Evolutionary conservation across 345 rosid species (phyloP), one percentile per base, ranked within the genome.

Genomic region (Anastatica hierochuntica): DNA sequence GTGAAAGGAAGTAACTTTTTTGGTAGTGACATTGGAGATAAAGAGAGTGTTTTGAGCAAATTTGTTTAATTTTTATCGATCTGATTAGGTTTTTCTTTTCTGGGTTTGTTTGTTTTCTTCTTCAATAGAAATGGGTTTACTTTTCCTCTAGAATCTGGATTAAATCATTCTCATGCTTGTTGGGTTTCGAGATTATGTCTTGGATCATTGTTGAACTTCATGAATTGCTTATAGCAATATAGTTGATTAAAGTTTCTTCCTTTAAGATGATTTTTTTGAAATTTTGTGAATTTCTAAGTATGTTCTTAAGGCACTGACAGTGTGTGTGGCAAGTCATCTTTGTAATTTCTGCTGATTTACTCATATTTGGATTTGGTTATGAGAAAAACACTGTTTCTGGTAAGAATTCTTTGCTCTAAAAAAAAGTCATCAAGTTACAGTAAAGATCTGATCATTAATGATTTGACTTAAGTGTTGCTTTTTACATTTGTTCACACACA

Each of bases 141-240:
- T n/a, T n/a, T n/a, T n/a, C n/a, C n/a, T n/a, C n/a, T n/a, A n/a
- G n/a, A 60, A 49, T 60, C 57, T 60, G 35, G 41, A 49, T n/a
- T 49, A 48, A 48, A 48, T 60, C 39, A n/a, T n/a, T n/a, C 12
- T 48, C 21, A 38, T 29, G 9, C 17, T 27, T 48, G 33, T 48
- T 40, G 42, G 42, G 16, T 20, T 30, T 49, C 26, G 15, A 6
- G 36, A 19, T 31, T 20, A 31, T 31, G 5, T 6, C 10, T 14
- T 9, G 60, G 18, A 14, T 55, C 42, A 7, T 42, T 18, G 18
- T 44, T n/a, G n/a, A n/a, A n/a, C n/a, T n/a, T n/a, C 7, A 27
- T 4, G 31, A n/a, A n/a, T 27, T 27, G 2, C 7, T 27, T 27
- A 27, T 27, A 27, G 8, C 31, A 27, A 27, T 27, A 23, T 40